Base-by-base conservation (phyloP, 495 filamentous ascomycete species). In the Hamigera avellanea region DNA sequence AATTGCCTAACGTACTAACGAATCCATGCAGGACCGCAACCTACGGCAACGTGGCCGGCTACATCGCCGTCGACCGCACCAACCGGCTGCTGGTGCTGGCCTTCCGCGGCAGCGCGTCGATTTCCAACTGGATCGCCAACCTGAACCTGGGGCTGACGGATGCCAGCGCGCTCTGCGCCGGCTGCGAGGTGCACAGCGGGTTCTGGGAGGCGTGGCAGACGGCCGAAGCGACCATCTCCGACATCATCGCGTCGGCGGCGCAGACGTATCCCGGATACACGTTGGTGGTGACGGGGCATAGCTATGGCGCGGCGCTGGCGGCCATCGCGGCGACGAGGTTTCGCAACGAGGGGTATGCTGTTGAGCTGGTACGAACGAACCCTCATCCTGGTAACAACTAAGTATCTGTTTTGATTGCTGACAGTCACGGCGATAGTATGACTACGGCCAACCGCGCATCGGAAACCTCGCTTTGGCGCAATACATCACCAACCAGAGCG, bases 61-160 rank as follows among this genome's bases (percentile, higher is more conserved):
- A 74, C 42, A 55, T 84, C 18, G 75, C 74, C 10, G 50, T 66
- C 18, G 82, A 86, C 57, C 52, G 53, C 13, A 73, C 66, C 27
- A 70, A 69, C 44, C 37, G 59, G 16, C 42, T 69, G 14, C 78
- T 85, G 27, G 64, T 85, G 15, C 51, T 82, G 25, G 64, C 76
- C 16, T 76, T 83, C 59, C 69, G 76, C 19, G 82, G 82, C 41
- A 69, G 67, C 19, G 33, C 59, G 13, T 72, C 72, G 17, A 25
- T 79, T 14, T 52, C 59, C 13, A 85, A 85, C 57, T 84, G 65
- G 67, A 59, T 83, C 31, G 56, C 73, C 27, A 62, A 84, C 52
- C 49, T 63, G 44, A 63, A 64, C 37, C 51, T 66, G 34, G 19
- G 26, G 18, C 36, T 42, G 19, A 57, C 53, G 6, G 41, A 42